Conservation (phyloP, 495 filamentous ascomycete species). For the Lichina pygmaea region DNA sequence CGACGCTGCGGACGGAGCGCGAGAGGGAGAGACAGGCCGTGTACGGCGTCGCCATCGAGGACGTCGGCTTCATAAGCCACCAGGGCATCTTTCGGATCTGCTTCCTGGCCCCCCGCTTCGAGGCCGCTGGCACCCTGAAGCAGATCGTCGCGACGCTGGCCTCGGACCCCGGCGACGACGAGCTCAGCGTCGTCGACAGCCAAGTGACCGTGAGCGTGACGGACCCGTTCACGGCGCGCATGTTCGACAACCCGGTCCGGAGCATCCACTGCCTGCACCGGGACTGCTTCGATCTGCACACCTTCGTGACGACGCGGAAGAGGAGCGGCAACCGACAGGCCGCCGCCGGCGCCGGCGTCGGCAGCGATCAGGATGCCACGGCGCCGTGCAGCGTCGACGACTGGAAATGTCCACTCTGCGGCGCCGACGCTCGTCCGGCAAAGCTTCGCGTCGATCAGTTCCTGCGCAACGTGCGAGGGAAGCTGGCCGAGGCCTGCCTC, state of each 20-base stretch:
- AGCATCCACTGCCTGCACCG: slow-evolving; percentile 33
- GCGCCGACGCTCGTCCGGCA: slow-evolving; percentile 42
- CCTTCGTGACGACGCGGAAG: slow-evolving; percentile 37
- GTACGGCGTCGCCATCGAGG: slow-evolving; percentile 35
- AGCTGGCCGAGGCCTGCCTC: slow-evolving; percentile 7
- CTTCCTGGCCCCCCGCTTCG: slow-evolving; percentile 10
- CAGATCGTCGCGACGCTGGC: slow-evolving; percentile 23
- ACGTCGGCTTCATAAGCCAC: slow-evolving; percentile 25
- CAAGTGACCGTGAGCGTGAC: slow-evolving; percentile 30
- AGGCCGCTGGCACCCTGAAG: slow-evolving; percentile 13
- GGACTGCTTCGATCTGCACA: slow-evolving; percentile 76
- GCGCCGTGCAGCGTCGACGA: slow-evolving; percentile 35
- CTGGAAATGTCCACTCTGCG: slow-evolving; percentile 67
- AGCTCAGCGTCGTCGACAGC: slow-evolving; percentile 33
- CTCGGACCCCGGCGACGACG: slow-evolving; percentile 26
- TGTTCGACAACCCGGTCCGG: slow-evolving; percentile 47
- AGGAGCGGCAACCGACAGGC: slow-evolving; percentile 1
- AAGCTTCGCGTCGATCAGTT: slow-evolving; percentile 43
- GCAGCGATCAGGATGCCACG: slow-evolving; percentile 5
- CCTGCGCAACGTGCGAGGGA: slow-evolving; percentile 25
- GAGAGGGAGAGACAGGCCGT: slow-evolving; percentile 9
- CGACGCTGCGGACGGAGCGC: slow-evolving; percentile 16
- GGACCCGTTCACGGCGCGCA: slow-evolving; percentile 38
- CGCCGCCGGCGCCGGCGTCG: no score
- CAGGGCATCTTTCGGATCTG: slow-evolving; percentile 18